Evolutionary conservation across 2,329 filamentous ascomycete species (phyloP).

Genomic region (Cytospora piceae): DNA sequence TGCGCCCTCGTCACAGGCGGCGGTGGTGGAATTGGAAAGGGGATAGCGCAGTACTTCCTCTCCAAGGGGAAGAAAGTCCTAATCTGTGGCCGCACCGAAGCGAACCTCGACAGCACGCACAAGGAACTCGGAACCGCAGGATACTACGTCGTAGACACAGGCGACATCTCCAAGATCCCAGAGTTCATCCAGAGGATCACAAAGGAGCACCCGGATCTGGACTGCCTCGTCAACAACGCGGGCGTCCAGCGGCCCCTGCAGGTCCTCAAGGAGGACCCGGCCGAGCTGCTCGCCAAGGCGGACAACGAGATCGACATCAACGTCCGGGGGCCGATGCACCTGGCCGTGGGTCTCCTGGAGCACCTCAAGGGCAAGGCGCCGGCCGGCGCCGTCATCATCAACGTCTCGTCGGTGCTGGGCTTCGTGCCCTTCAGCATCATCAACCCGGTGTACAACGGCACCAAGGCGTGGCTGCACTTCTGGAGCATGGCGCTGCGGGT

Average conservation of each 20-base stretch:
- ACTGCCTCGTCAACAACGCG: slow-evolving; percentile 64
- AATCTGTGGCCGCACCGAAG: slow-evolving; percentile 58
- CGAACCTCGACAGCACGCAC: slow-evolving; percentile 50
- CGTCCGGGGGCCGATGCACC: slow-evolving; percentile 60
- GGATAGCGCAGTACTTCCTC: slow-evolving; percentile 51
- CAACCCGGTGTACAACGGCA: slow-evolving; percentile 63
- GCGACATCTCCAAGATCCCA: slow-evolving; percentile 48
- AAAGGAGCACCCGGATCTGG: slow-evolving; percentile 55
- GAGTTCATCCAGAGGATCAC: slow-evolving; percentile 50
- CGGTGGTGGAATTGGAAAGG: slow-evolving; percentile 55
- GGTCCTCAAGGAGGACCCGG: slow-evolving; percentile 42
- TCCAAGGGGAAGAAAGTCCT: slow-evolving; percentile 53
- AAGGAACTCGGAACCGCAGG: slow-evolving; percentile 48
- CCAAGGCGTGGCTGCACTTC: slow-evolving; percentile 62
- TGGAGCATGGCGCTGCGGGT: slow-evolving; percentile 59
- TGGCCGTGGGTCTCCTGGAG: slow-evolving; percentile 51
- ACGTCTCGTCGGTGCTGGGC: slow-evolving; percentile 57
- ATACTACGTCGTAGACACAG: slow-evolving; percentile 58
- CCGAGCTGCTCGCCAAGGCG: slow-evolving; percentile 52
- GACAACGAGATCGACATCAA: slow-evolving; percentile 64
- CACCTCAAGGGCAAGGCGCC: slow-evolving; percentile 50
- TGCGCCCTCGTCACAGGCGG: slow-evolving; percentile 56
- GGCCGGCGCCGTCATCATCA: slow-evolving; percentile 50
- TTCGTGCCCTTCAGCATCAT: slow-evolving; percentile 56
- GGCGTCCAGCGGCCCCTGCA: slow-evolving; percentile 60